Evolutionary conservation across 306 rosid species (phyloP).

Genomic region (Mimosa pudica): DNA sequence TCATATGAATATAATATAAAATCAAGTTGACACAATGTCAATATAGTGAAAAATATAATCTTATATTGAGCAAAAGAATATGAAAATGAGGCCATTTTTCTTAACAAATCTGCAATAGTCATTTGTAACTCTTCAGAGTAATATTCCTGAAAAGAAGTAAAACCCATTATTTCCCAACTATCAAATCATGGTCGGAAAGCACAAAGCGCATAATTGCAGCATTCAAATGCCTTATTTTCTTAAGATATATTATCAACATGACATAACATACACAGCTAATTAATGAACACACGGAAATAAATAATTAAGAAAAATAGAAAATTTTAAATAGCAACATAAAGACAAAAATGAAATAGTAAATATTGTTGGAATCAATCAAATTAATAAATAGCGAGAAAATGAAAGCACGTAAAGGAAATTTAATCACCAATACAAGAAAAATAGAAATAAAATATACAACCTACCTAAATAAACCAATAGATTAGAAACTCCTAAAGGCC

Average conservation of each 20-base stretch:
- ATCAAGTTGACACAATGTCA: background rate
- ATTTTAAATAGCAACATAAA: too few relatives aligned
- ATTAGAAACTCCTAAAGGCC: too few relatives aligned
- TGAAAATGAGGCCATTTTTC: conserved; percentile 60
- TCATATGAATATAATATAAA: background rate
- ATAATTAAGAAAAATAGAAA: background rate
- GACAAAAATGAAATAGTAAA: too few relatives aligned
- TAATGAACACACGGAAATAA: background rate
- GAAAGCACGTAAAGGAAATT: too few relatives aligned
- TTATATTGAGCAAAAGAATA: background rate
- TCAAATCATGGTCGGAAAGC: conserved; percentile 33
- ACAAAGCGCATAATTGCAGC: conserved; percentile 5
- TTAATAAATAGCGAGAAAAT: too few relatives aligned
- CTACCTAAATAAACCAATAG: too few relatives aligned
- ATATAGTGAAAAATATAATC: background rate
- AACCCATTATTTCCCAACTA: conserved; percentile 24
- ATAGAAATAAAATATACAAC: too few relatives aligned
- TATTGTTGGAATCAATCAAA: too few relatives aligned
- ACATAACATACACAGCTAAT: background rate
- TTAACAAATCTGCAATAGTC: conserved; percentile 49
- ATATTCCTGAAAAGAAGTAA: conserved; percentile 60
- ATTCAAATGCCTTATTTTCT: background rate
- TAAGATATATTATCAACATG: background rate
- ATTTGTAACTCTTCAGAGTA: conserved; percentile 63
- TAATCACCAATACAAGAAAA: too few relatives aligned